Evolutionary conservation across 2,329 filamentous ascomycete species (phyloP), one percentile per base, ranked within the genome.

Genomic region (Furcasterigmium furcatum): DNA sequence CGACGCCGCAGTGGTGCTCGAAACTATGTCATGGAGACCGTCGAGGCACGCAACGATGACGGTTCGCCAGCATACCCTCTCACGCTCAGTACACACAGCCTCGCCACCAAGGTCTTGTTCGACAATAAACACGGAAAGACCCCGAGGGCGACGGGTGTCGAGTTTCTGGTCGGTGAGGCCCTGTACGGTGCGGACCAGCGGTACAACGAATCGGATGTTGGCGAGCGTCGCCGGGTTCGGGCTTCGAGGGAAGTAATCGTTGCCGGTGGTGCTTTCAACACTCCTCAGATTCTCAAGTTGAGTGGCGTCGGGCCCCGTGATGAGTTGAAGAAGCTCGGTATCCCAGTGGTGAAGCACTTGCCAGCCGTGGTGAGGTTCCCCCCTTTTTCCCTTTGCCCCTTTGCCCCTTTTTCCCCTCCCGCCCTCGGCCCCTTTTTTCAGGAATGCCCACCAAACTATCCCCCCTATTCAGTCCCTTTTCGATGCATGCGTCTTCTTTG

Each of bases 271-370:
- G 64, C 68, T 3, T 77, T 75, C 55, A 76, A 79, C 53, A 71
- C 74, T 0, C 77, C 78, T 0, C 74, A 80, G 49, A 59, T 79
- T 7, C 64, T 79, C 8, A 74, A 77, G 63, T 65, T 76, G 5
- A 76, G 71, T 38, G 76, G 76, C 2, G 46, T 70, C 25, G 76
- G 76, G 0, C 73, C 73, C 0, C 57, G 59, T 2, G 52, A 46
- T 1, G 65, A 74, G 36, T 60, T 78, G 1, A 49, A 63, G 14
- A 57, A 59, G 40, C 60, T 65, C 27, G 54, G 52, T 9, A 70
- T 73, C 46, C 61, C 67, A 2, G 67, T 81, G 12, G 49, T 81
- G 29, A 62, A 63, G 3, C 70, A 84, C 51, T 65, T 79, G 0
- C 79, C 78, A 0, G 80, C 78, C 27, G 80, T 85, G 4, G n/a